These are phyloP conservation scores for Pisolithus tinctorius DNA, from an alignment of 768 basidiomycete genomes.

Conservation along the genomic window DNA sequence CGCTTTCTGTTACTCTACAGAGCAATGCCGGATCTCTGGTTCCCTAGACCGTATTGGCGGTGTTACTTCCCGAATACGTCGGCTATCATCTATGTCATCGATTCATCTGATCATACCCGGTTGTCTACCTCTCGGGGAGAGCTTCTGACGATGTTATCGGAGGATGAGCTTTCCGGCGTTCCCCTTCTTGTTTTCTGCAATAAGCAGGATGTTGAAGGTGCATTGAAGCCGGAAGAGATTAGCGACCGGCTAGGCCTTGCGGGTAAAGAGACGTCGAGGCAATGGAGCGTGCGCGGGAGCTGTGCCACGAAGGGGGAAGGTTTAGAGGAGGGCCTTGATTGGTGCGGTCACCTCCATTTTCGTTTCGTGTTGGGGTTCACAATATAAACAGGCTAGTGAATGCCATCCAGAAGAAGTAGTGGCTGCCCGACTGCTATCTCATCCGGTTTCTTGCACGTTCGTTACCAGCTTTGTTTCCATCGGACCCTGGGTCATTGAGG, in stretches of 20 bases:
- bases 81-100: slow-evolving; percentile 98
- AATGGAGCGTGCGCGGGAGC: slow-evolving; percentile 96
- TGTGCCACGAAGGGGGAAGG: slow-evolving; percentile 96
- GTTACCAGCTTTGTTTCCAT: slow-evolving; percentile 12
- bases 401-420: slow-evolving; percentile 78
- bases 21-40: slow-evolving; percentile 3
- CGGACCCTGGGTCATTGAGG: slow-evolving; percentile 23
- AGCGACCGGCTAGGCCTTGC: slow-evolving; percentile 92
- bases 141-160: slow-evolving; percentile 88
- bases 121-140: slow-evolving; percentile 82
- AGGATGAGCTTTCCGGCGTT: slow-evolving; percentile 90
- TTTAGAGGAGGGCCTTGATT: slow-evolving; percentile 93
- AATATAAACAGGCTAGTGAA: slow-evolving; percentile 68
- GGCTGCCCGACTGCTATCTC: slow-evolving; percentile 2
- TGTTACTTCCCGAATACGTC: slow-evolving; percentile 99
- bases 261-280: slow-evolving; percentile 87
- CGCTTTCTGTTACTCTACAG: slow-evolving; percentile 2
- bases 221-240: slow-evolving; percentile 86
- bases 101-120: slow-evolving; percentile 81
- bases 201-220: slow-evolving; percentile 85
- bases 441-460: slow-evolving; percentile 13
- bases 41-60: slow-evolving; percentile 85
- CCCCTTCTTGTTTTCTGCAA: slow-evolving; percentile 97
- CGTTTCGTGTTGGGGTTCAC: slow-evolving; percentile 1
- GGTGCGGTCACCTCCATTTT: slow-evolving; percentile 47